Percentiles rank a stretch among this genome's conserved stretches.
phyloP scores from a whole-genome alignment of 352 stramenopile genomes.

The Phytophthora pini region DNA sequence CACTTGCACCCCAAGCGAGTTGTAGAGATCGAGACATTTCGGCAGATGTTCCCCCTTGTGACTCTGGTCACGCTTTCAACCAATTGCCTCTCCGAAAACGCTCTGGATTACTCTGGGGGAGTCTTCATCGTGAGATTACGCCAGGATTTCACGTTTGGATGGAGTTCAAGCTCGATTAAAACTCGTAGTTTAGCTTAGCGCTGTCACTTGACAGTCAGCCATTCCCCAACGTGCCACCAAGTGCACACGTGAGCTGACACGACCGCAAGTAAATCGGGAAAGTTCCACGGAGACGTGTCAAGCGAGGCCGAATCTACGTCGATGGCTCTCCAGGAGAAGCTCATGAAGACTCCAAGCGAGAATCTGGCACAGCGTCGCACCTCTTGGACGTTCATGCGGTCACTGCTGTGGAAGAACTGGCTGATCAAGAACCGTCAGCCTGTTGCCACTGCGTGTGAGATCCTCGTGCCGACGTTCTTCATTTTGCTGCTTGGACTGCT shows the following conservation, averaged over 20 bases:
- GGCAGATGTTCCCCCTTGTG: background rate
- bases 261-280: background rate
- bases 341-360: conserved; percentile 6
- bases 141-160: background rate
- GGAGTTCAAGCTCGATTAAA: background rate
- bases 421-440: conserved; percentile 63
- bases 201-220: background rate
- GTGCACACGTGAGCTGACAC: background rate
- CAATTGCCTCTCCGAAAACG: background rate
- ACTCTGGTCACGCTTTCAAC: background rate
- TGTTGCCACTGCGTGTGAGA: conserved; percentile 51
- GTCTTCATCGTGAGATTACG: background rate
- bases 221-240: background rate
- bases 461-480: conserved; percentile 60
- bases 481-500: conserved; percentile 51
- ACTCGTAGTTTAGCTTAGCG: background rate
- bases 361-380: conserved; percentile 15
- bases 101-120: background rate
- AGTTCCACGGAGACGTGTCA: background rate
- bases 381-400: conserved; percentile 35
- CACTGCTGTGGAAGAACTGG: conserved; percentile 74
- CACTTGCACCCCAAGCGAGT: background rate
- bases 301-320: background rate
- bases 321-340: conserved; percentile 19
- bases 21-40: background rate